phyloP scores from a whole-genome alignment of 305 asterid genomes.

The Petunia hybrid region DNA sequence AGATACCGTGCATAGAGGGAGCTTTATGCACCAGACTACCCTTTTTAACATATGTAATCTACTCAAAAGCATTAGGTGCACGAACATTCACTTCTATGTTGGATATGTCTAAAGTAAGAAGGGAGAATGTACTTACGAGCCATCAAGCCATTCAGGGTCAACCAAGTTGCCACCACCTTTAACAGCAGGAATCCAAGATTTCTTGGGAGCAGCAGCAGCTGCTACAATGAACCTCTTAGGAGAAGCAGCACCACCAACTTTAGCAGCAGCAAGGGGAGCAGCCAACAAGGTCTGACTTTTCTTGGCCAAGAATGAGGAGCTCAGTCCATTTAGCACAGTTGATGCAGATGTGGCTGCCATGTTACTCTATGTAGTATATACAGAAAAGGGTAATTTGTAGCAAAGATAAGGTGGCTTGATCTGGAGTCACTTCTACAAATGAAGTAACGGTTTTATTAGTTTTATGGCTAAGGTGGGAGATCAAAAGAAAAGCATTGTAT shows the following conservation, averaged over 20 bases:
- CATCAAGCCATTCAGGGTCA: slow-evolving; percentile 96
- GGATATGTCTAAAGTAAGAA: too few relatives aligned
- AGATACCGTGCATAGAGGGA: too few relatives aligned
- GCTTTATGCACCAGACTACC: too few relatives aligned
- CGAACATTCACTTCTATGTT: too few relatives aligned
- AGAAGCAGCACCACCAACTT: slow-evolving; percentile 41
- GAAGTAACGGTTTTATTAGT: slow-evolving; percentile 19
- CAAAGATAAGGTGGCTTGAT: slow-evolving; percentile 27
- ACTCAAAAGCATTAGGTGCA: too few relatives aligned
- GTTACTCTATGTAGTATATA: background rate
- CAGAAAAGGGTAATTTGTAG: background rate
- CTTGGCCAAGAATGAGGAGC: slow-evolving; percentile 82
- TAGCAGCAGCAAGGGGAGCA: slow-evolving; percentile 51
- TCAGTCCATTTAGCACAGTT: slow-evolving; percentile 67
- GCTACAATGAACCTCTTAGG: slow-evolving; percentile 59
- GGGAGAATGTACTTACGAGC: slow-evolving; percentile 65
- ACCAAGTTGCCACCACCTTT: slow-evolving; percentile 68
- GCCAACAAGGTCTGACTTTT: slow-evolving; percentile 64
- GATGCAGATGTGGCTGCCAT: slow-evolving; percentile 96
- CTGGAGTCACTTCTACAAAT: slow-evolving; percentile 23
- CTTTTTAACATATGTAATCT: too few relatives aligned
- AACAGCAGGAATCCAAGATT: slow-evolving; percentile 90
- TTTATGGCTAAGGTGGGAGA: slow-evolving; percentile 31
- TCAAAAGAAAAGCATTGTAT: slow-evolving; percentile 37
- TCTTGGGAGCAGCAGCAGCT: slow-evolving; percentile 72